Percentiles rank a stretch among this genome's conserved stretches.
Conservation (phyloP, 805 yeast species). For the Teunomyces panamensis region DNA sequence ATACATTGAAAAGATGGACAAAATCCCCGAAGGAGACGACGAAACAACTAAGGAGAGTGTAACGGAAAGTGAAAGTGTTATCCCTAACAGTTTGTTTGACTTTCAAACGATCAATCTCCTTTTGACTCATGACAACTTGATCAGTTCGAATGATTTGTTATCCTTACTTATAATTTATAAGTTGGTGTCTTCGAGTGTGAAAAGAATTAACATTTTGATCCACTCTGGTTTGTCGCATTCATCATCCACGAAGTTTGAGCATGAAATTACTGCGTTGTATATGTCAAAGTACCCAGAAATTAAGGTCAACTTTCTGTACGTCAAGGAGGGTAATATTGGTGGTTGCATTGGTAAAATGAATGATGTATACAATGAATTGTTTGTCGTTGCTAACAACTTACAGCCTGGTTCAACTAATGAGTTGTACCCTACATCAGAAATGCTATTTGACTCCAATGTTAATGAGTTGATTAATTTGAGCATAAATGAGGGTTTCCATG, state of each 20-base stretch:
- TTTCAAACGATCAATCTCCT: conserved; percentile 23
- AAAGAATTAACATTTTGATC: conserved; percentile 19
- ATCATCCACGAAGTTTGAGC: conserved; percentile 11
- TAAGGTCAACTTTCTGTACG: conserved; percentile 11
- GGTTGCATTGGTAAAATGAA: conserved; percentile 12
- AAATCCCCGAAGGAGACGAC: neutral
- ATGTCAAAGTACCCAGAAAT: conserved; percentile 8
- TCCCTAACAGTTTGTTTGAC: conserved; percentile 11
- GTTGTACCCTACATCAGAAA: conserved; percentile 5
- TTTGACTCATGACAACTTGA: conserved; percentile 28
- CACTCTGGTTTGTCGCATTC: conserved; percentile 4
- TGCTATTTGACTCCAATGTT: conserved; percentile 20
- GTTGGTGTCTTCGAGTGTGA: conserved; percentile 13
- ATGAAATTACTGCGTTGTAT: conserved; percentile 7
- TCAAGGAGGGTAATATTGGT: conserved; percentile 16
- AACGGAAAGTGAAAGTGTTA: conserved; percentile 3
- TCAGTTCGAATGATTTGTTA: conserved; percentile 34
- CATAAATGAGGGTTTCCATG: conserved; percentile 21
- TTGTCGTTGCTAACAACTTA: conserved; percentile 22
- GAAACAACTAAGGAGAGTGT: neutral
- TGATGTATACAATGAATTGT: conserved; percentile 17
- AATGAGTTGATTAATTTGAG: conserved; percentile 20
- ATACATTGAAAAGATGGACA: neutral
- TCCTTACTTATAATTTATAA: conserved; percentile 25
- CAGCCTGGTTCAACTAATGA: neutral